phyloP scores from a whole-genome alignment of 139 green algal genomes.

The Tetratostichococcus sp. region DNA sequence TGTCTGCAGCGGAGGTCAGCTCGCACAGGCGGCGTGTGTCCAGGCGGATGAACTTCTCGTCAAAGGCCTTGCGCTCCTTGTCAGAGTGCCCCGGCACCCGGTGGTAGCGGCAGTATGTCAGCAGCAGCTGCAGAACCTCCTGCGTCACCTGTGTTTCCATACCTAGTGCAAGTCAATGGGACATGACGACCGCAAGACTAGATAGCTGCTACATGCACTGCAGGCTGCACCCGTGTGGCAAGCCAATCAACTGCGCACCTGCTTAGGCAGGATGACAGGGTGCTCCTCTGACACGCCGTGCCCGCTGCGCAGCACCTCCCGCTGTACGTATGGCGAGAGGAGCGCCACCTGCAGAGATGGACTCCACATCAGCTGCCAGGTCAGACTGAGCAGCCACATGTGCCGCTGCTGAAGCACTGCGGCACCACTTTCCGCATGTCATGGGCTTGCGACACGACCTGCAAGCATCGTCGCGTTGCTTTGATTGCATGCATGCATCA shows the following conservation, averaged over 20 bases:
- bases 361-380: no score
- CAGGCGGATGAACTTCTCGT: slow-evolving; percentile 63
- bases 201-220: no score
- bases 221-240: no score
- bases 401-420: no score
- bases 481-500: neutral
- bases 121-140: slow-evolving; percentile 41
- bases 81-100: slow-evolving; percentile 47
- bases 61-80: slow-evolving; percentile 71
- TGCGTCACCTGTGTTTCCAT: slow-evolving; percentile 20
- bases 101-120: slow-evolving; percentile 60
- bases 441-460: no score
- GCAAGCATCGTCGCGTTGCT: no score
- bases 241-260: no score
- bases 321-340: slow-evolving; percentile 44
- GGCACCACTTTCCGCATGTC: no score
- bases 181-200: no score
- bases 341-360: slow-evolving; percentile 27
- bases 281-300: slow-evolving; percentile 22
- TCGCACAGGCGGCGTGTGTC: slow-evolving; percentile 63
- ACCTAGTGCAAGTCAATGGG: neutral
- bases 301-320: slow-evolving; percentile 41
- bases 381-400: no score
- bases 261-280: slow-evolving; percentile 53
- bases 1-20: slow-evolving; percentile 63